Percentiles rank a stretch among this genome's conserved stretches.
phyloP scores from a whole-genome alignment of 225 moss, liverwort and hornwort genomes.

The Climacium dendroides region DNA sequence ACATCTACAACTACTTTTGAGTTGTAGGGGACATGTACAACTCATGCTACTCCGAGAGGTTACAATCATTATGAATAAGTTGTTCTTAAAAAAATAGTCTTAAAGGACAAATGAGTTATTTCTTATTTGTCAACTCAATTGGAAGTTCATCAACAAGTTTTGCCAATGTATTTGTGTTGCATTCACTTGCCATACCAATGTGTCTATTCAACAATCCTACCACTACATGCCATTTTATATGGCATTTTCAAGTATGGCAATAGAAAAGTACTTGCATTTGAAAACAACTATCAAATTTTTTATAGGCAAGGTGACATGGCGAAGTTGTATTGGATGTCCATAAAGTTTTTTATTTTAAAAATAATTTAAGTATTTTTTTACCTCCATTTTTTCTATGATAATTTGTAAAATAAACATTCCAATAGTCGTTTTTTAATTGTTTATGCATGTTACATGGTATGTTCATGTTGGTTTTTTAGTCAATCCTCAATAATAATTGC shows the following conservation, averaged over 20 bases:
- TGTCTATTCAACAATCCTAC: fast-evolving
- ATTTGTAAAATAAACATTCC: background rate
- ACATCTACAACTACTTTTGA: background rate
- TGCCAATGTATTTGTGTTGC: background rate
- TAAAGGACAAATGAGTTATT: too few relatives aligned
- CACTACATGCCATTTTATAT: background rate
- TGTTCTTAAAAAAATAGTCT: too few relatives aligned
- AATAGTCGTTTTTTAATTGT: background rate
- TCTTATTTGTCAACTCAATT: fast-evolving
- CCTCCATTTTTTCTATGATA: background rate
- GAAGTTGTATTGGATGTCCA: background rate
- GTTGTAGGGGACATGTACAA: background rate
- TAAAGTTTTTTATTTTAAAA: fast-evolving
- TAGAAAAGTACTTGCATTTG: fast-evolving
- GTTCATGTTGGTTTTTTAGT: background rate
- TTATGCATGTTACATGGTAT: fast-evolving
- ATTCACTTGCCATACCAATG: fast-evolving
- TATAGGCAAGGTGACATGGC: fast-evolving
- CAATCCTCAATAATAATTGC: background rate
- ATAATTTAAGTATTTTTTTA: background rate
- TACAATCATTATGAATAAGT: too few relatives aligned
- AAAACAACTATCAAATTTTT: background rate
- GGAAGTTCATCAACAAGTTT: background rate
- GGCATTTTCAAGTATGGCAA: fast-evolving
- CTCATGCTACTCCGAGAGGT: too few relatives aligned